A percentile compares a stretch with the other conserved stretches of the same genome.
Conservation (phyloP, 768 basidiomycete genomes). For the Boletus barrowsii region DNA sequence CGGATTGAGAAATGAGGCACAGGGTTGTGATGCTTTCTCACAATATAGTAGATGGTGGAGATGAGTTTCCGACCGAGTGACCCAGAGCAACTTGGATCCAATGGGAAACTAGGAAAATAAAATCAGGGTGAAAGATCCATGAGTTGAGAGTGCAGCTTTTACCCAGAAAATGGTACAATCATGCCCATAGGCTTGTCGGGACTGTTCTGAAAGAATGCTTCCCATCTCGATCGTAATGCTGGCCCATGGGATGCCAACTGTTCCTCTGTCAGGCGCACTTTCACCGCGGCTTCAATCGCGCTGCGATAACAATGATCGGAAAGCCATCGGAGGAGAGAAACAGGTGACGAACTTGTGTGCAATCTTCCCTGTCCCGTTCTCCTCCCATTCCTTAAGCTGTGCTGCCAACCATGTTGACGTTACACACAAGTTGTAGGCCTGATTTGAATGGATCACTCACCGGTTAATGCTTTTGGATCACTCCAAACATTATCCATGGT, state of each 20-base stretch:
- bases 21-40: conserved; percentile 12
- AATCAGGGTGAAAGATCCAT: neutral
- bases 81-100: conserved; percentile 9
- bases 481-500: conserved; percentile 49
- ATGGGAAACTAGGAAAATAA: conserved; percentile 22
- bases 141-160: neutral
- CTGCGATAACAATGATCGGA: conserved; percentile 33
- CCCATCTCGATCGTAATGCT: conserved; percentile 49
- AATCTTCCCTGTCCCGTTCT: conserved; percentile 45
- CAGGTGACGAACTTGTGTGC: conserved; percentile 46
- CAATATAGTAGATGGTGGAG: conserved; percentile 31
- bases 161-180: conserved; percentile 42
- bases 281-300: conserved; percentile 51
- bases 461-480: conserved; percentile 34
- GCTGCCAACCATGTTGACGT: conserved; percentile 14
- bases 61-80: conserved; percentile 28
- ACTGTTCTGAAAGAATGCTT: conserved; percentile 43
- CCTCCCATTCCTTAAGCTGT: conserved; percentile 30
- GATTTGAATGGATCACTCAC: conserved; percentile 31
- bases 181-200: conserved; percentile 58
- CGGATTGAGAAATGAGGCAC: neutral
- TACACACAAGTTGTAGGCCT: neutral
- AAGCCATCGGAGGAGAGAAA: neutral
- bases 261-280: conserved; percentile 48
- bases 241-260: conserved; percentile 45